Base-by-base conservation (phyloP, 192 early-diverging fungal species). In the Oehlia diaphana region DNA sequence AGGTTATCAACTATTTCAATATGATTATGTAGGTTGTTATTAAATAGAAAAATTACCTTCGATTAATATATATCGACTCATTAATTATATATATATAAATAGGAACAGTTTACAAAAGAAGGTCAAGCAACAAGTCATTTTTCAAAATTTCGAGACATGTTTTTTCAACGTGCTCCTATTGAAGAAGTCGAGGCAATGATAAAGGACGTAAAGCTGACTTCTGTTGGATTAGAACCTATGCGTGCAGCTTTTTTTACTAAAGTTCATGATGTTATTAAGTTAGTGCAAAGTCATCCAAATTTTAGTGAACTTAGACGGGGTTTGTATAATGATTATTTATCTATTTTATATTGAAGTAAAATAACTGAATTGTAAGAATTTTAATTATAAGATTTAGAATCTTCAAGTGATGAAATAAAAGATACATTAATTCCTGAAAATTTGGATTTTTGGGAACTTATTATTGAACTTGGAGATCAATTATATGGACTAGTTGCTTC, bases 401-500 rank as follows among this genome's bases (percentile, higher is more conserved):
- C 2, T 77, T 31, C 39, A 5, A 74, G 76, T 3, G 49, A 65
- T 49, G 58, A 81, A 3, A 81, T 79, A 14, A 70, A 77, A 13
- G 80, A 88, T 4, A 91, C 92, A 86, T 76, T 91, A 21, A 88
- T 95, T 49, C 93, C 93, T 3, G 82, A 86, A 44, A 89, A 91
- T 70, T 74, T 93, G 14, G 87, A 89, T 79, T 90, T 91, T 67
- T 93, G 93, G 92, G 92, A 93, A 78, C 80, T 92, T 13, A 89
- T 93, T 86, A 91, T 90, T 72, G 92, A 93, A 81, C 86, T 91
- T 5, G 93, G 91, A 9, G 93, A 95, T 81, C 92, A 93, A 69
- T 81, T 95, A 6, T 92, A 92, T 77, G 91, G 89, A 67, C 91
- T 93, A 86, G 92, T 92, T 63, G 80, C 84, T 33, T 79, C 84